Evolutionary conservation across 2,329 filamentous ascomycete genomes (phyloP), one percentile per base, ranked within the genome.

Genomic region (Monosporascus sp.): DNA sequence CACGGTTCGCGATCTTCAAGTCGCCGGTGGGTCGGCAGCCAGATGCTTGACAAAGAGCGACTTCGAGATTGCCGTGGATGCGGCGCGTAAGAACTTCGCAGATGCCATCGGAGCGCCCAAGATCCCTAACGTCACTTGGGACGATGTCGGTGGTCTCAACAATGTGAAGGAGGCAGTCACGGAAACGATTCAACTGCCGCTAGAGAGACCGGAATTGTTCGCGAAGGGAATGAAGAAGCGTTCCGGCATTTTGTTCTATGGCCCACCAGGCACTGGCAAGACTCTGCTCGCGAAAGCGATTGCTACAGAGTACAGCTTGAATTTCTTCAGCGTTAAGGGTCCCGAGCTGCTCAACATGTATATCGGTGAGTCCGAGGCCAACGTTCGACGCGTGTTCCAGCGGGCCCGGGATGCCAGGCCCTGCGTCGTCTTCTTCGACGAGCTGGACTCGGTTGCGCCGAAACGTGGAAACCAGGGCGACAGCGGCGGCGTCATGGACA

Each of bases 171-270:
- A 96, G 61, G 92, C 93, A n/a, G 88, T 97, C 51, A 89, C 91
- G 69, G 94, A 97, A 70, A 97, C 94, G 0, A 97, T 97, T 51
- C 93, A 97, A 68, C 78, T 97, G 37, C 94, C 93, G 0, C 81
- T 97, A 1, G 90, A 96, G 57, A 81, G 92, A 9, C 93, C 93
- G 1, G 94, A 97, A 69, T 80, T 97, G 1, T 97, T 97, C 65
- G 92, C 92, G 35, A 95, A 93, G 75, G 94, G 93, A 49, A 94
- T 97, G 88, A 97, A 97, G 80, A 97, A 97, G 76, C 86, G 93
- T 43, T 96, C 90, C 22, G 91, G 91, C 62, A 96, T 96, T 60
- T 72, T 96, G 24, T 96, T 96, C 72, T 96, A 96, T 65, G 91
- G 91, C 0, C 91, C 91, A 1, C 91, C 91, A 0, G 91, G 91